These are phyloP conservation scores for Wickerhamiella lipophila DNA, from an alignment of 805 yeast species.

Conservation along the genomic window DNA sequence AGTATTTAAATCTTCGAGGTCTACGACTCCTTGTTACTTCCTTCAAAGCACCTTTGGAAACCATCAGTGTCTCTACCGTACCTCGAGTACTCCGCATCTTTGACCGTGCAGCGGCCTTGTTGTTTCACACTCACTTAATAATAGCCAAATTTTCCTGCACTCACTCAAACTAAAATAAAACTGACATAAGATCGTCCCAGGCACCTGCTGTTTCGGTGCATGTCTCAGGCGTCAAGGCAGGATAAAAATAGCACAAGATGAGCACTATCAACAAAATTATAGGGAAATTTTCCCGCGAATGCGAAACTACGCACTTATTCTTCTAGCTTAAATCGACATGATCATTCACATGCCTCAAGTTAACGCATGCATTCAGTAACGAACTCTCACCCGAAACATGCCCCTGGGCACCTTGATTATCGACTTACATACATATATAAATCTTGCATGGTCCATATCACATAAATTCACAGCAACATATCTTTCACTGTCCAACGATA, in stretches of 20 bases:
- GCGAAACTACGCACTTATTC: not conserved
- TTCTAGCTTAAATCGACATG: not conserved
- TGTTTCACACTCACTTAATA: conserved; percentile 3
- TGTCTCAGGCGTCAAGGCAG: conserved; percentile 1
- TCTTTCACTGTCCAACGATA: not conserved
- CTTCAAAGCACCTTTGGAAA: not conserved
- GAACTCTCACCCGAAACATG: conserved; percentile 9
- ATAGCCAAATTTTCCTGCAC: conserved; percentile 3
- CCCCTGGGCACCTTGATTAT: conserved; percentile 10
- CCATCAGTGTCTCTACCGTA: not conserved
- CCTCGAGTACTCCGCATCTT: not conserved
- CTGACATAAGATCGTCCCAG: conserved; percentile 3
- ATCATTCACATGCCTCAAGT: conserved; percentile 1
- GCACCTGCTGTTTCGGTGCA: conserved; percentile 5
- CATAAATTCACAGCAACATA: conserved; percentile 10
- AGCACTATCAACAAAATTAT: not conserved
- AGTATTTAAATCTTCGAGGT: too few species aligned
- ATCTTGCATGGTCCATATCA: conserved; percentile 8
- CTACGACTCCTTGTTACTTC: too few species aligned
- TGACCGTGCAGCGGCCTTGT: not conserved
- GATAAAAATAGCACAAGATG: conserved; percentile 1
- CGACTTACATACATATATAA: conserved; percentile 8
- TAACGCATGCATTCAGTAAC: conserved; percentile 3
- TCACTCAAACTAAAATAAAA: conserved; percentile 1
- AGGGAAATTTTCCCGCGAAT: not conserved